Base-by-base conservation (phyloP, 208 protist genomes). In the Crithidia expoeki region DNA sequence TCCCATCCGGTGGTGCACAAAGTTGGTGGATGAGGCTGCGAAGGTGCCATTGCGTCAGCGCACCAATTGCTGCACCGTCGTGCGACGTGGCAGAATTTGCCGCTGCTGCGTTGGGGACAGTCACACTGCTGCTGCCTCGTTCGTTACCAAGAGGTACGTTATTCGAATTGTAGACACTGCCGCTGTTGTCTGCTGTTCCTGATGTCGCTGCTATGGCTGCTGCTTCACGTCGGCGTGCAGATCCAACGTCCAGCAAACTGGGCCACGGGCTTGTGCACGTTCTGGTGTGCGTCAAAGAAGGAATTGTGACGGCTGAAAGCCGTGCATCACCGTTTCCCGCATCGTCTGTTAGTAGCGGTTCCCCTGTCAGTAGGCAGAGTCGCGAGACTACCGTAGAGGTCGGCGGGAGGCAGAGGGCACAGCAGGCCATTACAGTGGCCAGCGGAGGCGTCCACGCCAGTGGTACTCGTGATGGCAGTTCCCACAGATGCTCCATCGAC, bases 1-100 rank as follows among this genome's bases (percentile, higher is more conserved):
- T 33, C 1, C 30, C 46, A 12, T 42, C 28, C 4, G 33, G 30
- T 12, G 71, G 56, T 1, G 56, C 23, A 38, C 62, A 27, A 10
- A 76, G 42, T 57, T 76, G 47, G 32, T 10, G 38, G 21, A 76
- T 64, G 9, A 76, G 57, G 7, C 64, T 55, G 4, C 63, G 63
- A 11, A 76, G 64, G 56, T 76, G 71, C 71, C 71, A 76, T 50
- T 76, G 71, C n/a, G 71, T 63, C 16, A 76, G 55, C 1, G 71
- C 71, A 47, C 63, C 71, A 25, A 76, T 46, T 0, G 49, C 63
- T 21, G n/a, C 34, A 17, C n/a, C 55, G 34, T 61, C 44, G 14
- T 4, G 1, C 30, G 40, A 7, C 53, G 12, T 16, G 1, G n/a
- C 21, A 46, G n/a, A 19, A 16, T 23, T 27, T 11, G 23, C 44